Evolutionary conservation across 345 rosid genomes (phyloP).

Genomic region (Erysimum cheiranthoides): DNA sequence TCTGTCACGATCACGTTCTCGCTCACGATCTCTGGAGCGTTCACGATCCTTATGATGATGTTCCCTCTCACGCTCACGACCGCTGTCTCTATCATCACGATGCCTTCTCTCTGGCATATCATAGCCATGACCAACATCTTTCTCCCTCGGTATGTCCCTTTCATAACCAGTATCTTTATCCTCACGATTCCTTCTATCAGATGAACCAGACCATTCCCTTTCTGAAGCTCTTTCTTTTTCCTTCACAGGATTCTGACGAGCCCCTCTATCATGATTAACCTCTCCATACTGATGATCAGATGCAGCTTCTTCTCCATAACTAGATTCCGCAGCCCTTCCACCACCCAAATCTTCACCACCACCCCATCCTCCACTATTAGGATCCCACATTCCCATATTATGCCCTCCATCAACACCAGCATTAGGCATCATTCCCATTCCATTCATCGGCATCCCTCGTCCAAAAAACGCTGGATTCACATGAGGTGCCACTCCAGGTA

Average conservation of each 20-base stretch:
- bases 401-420: constrained; percentile 72
- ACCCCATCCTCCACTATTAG: constrained; percentile 76
- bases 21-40: constrained; percentile 65
- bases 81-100: constrained; percentile 65
- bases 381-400: constrained; percentile 83
- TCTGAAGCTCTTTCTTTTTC: constrained; percentile 75
- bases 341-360: constrained; percentile 75
- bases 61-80: constrained; percentile 69
- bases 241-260: constrained; percentile 57
- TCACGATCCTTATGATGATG: constrained; percentile 65
- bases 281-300: constrained; percentile 85
- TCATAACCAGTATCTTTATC: constrained; percentile 68
- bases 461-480: constrained; percentile 87
- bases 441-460: constrained; percentile 75
- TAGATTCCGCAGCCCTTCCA: constrained; percentile 78
- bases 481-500: constrained; percentile 89
- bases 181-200: constrained; percentile 75
- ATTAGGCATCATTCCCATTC: constrained; percentile 79
- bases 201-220: constrained; percentile 77
- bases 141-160: constrained; percentile 66
- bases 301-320: constrained; percentile 87
- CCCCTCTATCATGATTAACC: constrained; percentile 69
- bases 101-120: constrained; percentile 68
- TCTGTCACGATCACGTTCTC: constrained; percentile 60
- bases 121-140: constrained; percentile 61